These are phyloP conservation scores for Boletus fagicola DNA, from an alignment of 768 basidiomycete genomes.

Conservation along the genomic window DNA sequence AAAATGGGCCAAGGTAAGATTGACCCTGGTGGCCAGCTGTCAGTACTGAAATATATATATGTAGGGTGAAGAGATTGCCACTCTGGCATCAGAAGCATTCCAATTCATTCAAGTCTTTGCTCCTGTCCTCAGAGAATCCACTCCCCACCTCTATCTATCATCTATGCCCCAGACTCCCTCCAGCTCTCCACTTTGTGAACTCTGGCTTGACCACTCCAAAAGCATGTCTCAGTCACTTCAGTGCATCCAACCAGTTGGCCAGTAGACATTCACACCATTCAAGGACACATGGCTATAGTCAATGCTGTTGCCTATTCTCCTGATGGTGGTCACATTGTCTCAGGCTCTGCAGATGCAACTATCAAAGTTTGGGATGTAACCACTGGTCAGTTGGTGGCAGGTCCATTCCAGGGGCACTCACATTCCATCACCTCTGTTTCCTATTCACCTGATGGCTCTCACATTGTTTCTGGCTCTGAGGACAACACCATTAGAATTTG, in stretches of 20 bases:
- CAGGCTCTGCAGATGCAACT: not conserved
- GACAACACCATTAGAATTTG: not conserved
- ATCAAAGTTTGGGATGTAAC: not conserved
- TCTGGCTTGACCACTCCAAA: not conserved
- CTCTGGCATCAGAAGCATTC: no score
- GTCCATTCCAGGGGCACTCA: not conserved
- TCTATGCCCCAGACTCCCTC: no score
- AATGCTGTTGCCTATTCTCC: not conserved
- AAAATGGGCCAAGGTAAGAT: no score
- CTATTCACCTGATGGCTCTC: not conserved
- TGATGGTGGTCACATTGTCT: not conserved
- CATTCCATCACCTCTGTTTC: not conserved
- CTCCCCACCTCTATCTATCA: no score
- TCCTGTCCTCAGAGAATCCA: no score
- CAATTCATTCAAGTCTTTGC: no score
- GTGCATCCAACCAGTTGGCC: not conserved
- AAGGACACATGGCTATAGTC: not conserved
- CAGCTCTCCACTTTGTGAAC: not conserved
- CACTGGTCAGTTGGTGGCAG: not conserved
- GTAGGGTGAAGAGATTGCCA: no score
- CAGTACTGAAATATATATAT: no score
- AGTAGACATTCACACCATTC: not conserved
- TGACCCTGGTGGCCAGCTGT: no score
- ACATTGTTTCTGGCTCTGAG: not conserved
- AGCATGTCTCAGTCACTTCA: not conserved